These are phyloP conservation scores for Asterophora lycoperdoides DNA, from an alignment of 768 basidiomycete species.

Conservation along the genomic window DNA sequence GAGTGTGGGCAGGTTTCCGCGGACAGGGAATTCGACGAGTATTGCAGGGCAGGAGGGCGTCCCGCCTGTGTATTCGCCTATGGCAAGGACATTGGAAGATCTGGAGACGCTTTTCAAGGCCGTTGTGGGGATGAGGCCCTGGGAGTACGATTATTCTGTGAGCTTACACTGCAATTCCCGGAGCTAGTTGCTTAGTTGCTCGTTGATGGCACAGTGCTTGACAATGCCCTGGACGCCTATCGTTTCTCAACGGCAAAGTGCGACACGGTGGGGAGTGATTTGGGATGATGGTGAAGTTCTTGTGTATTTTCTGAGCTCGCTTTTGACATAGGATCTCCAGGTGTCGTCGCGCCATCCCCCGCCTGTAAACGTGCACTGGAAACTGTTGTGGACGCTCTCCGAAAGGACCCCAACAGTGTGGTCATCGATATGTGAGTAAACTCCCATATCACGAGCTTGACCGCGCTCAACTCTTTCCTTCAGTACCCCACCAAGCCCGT, in stretches of 20 bases:
- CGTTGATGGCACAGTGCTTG: constrained; percentile 23
- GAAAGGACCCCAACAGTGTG: constrained; percentile 44
- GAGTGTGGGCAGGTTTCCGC: constrained; percentile 45
- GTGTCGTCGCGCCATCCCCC: constrained; percentile 54
- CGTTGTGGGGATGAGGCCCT: constrained; percentile 56
- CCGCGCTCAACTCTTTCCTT: neutral
- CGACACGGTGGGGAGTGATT: constrained; percentile 54
- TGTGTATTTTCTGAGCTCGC: constrained; percentile 12
- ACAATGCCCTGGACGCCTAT: constrained; percentile 38
- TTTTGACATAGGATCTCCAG: constrained; percentile 24
- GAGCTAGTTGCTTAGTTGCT: constrained; percentile 9
- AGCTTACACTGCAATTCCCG: constrained; percentile 9
- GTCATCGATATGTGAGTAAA: constrained; percentile 41
- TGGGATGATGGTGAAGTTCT: constrained; percentile 53
- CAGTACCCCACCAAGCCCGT: constrained; percentile 43
- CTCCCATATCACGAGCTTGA: neutral
- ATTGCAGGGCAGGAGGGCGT: constrained; percentile 61
- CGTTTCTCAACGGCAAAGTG: too few species aligned
- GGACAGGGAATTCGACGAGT: constrained; percentile 39
- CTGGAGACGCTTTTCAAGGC: constrained; percentile 62
- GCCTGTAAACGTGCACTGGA: constrained; percentile 32
- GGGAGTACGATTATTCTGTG: constrained; percentile 58
- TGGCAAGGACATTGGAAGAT: constrained; percentile 58
- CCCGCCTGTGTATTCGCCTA: constrained; percentile 50
- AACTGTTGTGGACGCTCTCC: neutral